Evolutionary conservation across 2,329 filamentous ascomycete species (phyloP).

Genomic region (Fusarium mangiferae): DNA sequence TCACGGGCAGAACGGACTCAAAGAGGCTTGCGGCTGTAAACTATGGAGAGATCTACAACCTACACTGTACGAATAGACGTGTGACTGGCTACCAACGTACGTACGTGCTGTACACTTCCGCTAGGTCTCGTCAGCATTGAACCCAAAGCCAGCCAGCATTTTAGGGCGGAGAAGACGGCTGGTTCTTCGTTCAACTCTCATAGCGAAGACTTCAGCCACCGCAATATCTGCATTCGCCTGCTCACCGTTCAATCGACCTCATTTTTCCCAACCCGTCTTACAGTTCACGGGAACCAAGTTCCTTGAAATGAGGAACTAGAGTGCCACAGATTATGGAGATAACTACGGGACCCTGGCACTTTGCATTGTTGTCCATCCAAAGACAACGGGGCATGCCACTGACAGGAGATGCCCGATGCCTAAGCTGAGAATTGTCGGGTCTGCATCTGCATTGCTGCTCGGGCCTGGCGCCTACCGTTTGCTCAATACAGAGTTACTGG

Average conservation of each 20-base stretch:
- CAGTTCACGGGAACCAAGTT: constrained; percentile 1
- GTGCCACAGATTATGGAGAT: constrained; percentile 33
- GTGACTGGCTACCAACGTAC: not conserved
- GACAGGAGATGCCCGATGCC: constrained; percentile 22
- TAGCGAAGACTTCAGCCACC: constrained; percentile 27
- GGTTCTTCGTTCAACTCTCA: constrained; percentile 7
- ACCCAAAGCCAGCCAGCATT: constrained; percentile 1
- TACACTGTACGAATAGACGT: constrained; percentile 5
- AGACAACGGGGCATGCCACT: constrained; percentile 10
- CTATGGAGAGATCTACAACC: not conserved
- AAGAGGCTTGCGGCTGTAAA: constrained; percentile 10
- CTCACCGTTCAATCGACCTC: constrained; percentile 32
- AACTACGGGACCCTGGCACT: constrained; percentile 21
- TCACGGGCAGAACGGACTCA: not conserved
- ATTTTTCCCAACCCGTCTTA: constrained; percentile 16
- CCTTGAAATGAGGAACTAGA: constrained; percentile 23
- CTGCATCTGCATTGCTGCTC: not conserved
- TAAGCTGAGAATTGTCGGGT: constrained; percentile 3
- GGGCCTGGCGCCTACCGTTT: constrained; percentile 16
- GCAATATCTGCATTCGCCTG: not conserved
- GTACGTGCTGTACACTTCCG: not conserved
- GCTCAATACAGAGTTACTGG: not conserved
- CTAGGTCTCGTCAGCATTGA: constrained; percentile 27
- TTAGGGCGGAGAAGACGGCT: constrained; percentile 21
- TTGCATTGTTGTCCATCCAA: constrained; percentile 22